These are phyloP conservation scores for Hyaloscypha finlandica DNA, from an alignment of 495 filamentous ascomycete species.

Conservation along the genomic window DNA sequence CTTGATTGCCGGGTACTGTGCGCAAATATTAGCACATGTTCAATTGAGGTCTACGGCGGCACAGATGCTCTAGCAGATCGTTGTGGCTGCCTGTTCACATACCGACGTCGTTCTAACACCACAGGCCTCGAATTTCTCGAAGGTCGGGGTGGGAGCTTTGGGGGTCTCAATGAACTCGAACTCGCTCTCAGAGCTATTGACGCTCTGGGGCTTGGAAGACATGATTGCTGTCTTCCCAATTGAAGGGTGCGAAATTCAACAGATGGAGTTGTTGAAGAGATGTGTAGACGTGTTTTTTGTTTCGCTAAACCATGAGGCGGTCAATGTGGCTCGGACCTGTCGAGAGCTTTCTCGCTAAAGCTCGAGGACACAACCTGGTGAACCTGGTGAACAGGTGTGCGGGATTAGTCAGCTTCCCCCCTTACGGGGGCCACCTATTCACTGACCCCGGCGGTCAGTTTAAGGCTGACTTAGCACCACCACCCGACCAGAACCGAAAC, in stretches of 20 bases:
- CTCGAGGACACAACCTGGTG: not conserved
- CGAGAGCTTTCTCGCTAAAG: not conserved
- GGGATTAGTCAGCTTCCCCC: too few species aligned
- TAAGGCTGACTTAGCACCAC: too few species aligned
- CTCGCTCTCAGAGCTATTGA: constrained; percentile 46
- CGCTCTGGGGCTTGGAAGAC: constrained; percentile 33
- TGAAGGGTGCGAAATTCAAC: constrained; percentile 15
- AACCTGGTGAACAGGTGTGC: too few species aligned
- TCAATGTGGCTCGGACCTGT: not conserved
- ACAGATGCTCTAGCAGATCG: constrained; percentile 8
- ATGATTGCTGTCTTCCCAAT: constrained; percentile 26
- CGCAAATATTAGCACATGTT: constrained; percentile 34
- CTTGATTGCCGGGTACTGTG: constrained; percentile 72
- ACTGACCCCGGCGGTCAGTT: too few species aligned
- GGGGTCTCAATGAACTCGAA: constrained; percentile 83
- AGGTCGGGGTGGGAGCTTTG: constrained; percentile 55
- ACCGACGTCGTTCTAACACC: constrained; percentile 76
- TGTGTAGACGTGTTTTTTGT: not conserved
- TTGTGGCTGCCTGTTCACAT: constrained; percentile 33
- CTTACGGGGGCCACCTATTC: too few species aligned
- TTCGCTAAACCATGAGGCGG: not conserved
- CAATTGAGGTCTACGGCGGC: constrained; percentile 10
- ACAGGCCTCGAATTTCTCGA: constrained; percentile 63
- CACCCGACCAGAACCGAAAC: too few species aligned
- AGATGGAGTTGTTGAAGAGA: constrained; percentile 11